A percentile compares a stretch with the other conserved stretches of the same genome.
phyloP scores from a whole-genome alignment of 768 basidiomycete species.

The Mycena venus region DNA sequence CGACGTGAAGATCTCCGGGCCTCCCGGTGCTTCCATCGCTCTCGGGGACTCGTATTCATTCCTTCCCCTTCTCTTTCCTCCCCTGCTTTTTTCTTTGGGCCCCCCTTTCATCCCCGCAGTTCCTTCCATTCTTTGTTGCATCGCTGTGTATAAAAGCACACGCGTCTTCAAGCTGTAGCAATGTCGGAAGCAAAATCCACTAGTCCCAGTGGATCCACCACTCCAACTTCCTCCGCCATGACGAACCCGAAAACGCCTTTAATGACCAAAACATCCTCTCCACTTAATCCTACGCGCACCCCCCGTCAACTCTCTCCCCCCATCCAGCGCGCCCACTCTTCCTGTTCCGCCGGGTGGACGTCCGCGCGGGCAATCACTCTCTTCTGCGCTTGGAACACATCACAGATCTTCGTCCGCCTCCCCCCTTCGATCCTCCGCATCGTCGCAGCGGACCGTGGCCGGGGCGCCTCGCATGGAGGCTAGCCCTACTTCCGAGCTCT shows the following conservation, averaged over 20 bases:
- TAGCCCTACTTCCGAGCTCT: neutral
- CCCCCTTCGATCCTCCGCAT: conserved; percentile 19
- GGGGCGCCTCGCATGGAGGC: neutral
- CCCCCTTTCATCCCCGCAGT: neutral
- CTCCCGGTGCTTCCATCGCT: conserved; percentile 20
- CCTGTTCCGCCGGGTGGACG: conserved; percentile 16
- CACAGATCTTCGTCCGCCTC: conserved; percentile 7
- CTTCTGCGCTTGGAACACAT: conserved; percentile 2
- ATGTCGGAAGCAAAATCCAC: conserved; percentile 17
- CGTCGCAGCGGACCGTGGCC: conserved; percentile 12
- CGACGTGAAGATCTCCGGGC: conserved; percentile 9
- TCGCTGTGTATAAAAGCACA: conserved; percentile 16
- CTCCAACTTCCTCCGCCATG: neutral
- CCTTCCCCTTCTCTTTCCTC: conserved; percentile 16
- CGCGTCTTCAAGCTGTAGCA: conserved; percentile 17
- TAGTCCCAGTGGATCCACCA: conserved; percentile 13
- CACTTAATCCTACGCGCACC: conserved; percentile 27
- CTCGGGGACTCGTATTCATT: conserved; percentile 18
- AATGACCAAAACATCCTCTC: conserved; percentile 28
- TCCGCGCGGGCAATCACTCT: conserved; percentile 29
- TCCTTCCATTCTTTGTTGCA: conserved; percentile 20
- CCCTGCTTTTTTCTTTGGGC: neutral
- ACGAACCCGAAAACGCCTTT: conserved; percentile 21
- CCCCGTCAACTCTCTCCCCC: conserved; percentile 23
- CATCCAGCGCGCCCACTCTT: conserved; percentile 23